These are phyloP conservation scores for Pleurotus sapidus DNA, from an alignment of 768 basidiomycete genomes.

Conservation along the genomic window DNA sequence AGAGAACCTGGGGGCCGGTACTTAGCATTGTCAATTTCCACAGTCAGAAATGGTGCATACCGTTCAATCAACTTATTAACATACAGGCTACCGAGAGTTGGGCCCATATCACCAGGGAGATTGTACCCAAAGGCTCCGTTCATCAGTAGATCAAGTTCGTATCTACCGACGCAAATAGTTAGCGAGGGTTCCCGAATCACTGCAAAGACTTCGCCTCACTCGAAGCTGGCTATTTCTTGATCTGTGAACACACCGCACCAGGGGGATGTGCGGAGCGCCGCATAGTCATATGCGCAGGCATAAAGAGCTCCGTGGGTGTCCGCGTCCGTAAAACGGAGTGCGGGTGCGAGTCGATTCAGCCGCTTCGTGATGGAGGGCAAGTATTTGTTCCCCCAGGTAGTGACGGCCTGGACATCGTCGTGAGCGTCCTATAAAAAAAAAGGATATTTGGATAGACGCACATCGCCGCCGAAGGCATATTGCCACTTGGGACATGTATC, in stretches of 20 bases:
- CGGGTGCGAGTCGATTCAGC: slow-evolving; percentile 30
- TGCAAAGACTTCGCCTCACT: slow-evolving; percentile 20
- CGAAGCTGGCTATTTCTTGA: slow-evolving; percentile 30
- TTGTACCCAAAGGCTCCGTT: slow-evolving; percentile 33
- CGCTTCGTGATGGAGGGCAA: slow-evolving; percentile 30
- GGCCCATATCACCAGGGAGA: slow-evolving; percentile 28
- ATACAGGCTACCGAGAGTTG: slow-evolving; percentile 35
- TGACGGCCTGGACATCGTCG: slow-evolving; percentile 10
- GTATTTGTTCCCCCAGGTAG: slow-evolving; percentile 30
- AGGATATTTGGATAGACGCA: slow-evolving; percentile 6
- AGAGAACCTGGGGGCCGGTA: slow-evolving; percentile 22
- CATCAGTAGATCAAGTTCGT: slow-evolving; percentile 38
- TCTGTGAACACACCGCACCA: slow-evolving; percentile 36
- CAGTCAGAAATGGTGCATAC: slow-evolving; percentile 8
- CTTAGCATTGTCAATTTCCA: neutral
- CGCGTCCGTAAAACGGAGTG: slow-evolving; percentile 26
- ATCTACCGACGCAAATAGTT: slow-evolving; percentile 16
- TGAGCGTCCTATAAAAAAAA: neutral
- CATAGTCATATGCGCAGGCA: slow-evolving; percentile 39
- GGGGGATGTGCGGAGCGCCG: slow-evolving; percentile 30
- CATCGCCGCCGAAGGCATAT: slow-evolving; percentile 27
- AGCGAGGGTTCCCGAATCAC: neutral
- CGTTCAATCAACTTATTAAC: slow-evolving; percentile 36
- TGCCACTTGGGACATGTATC: slow-evolving; percentile 32
- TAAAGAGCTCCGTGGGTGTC: slow-evolving; percentile 38